A percentile compares a stretch with the other conserved stretches of the same genome.
These are phyloP conservation scores for Pulveroboletus sp. DNA, from an alignment of 1,284 basidiomycete genomes.

Conservation along the genomic window DNA sequence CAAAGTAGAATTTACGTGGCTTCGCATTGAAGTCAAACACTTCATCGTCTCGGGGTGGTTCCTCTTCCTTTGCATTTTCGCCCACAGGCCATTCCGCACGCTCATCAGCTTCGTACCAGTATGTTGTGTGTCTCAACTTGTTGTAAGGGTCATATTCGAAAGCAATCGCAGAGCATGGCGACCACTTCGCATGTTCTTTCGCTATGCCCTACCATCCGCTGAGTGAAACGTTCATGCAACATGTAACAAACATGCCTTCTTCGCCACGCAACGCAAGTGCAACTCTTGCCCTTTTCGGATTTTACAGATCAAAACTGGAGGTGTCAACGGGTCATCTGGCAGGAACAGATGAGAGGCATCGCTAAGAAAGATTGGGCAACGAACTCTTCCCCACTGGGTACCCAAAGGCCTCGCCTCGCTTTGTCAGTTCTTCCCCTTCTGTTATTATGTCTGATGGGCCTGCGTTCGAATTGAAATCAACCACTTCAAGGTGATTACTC, in stretches of 20 bases:
- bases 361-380: slow-evolving; percentile 24
- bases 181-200: slow-evolving; percentile 99
- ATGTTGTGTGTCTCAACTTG: slow-evolving; percentile 91
- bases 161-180: slow-evolving; percentile 90
- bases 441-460: slow-evolving; percentile 40
- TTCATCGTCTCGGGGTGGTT: slow-evolving; percentile 75
- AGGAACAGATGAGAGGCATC: neutral
- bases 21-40: slow-evolving; percentile 86
- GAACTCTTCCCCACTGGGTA: slow-evolving; percentile 82
- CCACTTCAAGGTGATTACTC: slow-evolving; percentile 72
- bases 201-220: slow-evolving; percentile 75
- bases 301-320: slow-evolving; percentile 87
- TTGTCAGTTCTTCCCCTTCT: slow-evolving; percentile 68
- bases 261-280: slow-evolving; percentile 84
- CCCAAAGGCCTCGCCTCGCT: slow-evolving; percentile 80
- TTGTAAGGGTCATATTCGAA: slow-evolving; percentile 99
- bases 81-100: slow-evolving; percentile 83
- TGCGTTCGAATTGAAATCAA: slow-evolving; percentile 44
- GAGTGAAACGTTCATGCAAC: slow-evolving; percentile 1
- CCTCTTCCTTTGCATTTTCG: slow-evolving; percentile 81
- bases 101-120: slow-evolving; percentile 90
- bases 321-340: slow-evolving; percentile 57
- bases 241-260: slow-evolving; percentile 64
- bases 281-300: slow-evolving; percentile 94
- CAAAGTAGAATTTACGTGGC: slow-evolving; percentile 87